Base-by-base conservation (phyloP, 2,329 filamentous ascomycete genomes). In the Calonectria crousiana region DNA sequence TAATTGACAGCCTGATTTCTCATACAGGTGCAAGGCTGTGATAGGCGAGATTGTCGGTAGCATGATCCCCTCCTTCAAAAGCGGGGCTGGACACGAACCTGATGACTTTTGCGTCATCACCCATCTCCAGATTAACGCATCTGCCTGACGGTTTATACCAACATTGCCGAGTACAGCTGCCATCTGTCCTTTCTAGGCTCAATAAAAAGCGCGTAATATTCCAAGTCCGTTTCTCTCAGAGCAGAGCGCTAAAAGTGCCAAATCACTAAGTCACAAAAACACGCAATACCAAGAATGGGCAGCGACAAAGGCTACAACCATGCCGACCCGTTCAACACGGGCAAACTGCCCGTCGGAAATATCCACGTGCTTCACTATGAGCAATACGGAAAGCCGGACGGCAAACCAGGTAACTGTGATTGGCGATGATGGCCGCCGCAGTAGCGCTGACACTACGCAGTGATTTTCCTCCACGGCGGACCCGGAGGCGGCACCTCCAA, bases 401-500 rank as follows among this genome's bases (percentile, higher is more conserved):
- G 56, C n/a, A 62, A 28, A 41, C 56, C 56, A 28, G 56, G 56
- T 62, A 62, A 20, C 20, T 18, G n/a, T 6, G 4, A 26, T 26
- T 8, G n/a, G 6, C 13, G 14, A 3, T 26, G 1, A 26, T 41
- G 10, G 28, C 16, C 2, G 20, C 14, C 10, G 4, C 14, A 16
- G 26, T 30, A 28, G 38, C 23, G 38, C 44, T 47, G 44, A 47
- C 11, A 20, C 13, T 20, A 2, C 16, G 23, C n/a, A 62, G 56
- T 41, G 0, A 28, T 62, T 62, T 62, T 62, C 36, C 56, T 62
- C 13, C 56, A 62, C 10, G 56, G 56, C 34, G 56, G 56, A 28
- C 56, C 56, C 9, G 56, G 56, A 20, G 56, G 56, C 34, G 14
- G 56, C 23, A 62, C 56, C 34, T 62, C 56, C 1, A 62, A 62